A percentile compares a stretch with the other conserved stretches of the same genome.
These are phyloP conservation scores for Dactylonectria estremocensis DNA, from an alignment of 2,329 filamentous ascomycete genomes.

Conservation along the genomic window DNA sequence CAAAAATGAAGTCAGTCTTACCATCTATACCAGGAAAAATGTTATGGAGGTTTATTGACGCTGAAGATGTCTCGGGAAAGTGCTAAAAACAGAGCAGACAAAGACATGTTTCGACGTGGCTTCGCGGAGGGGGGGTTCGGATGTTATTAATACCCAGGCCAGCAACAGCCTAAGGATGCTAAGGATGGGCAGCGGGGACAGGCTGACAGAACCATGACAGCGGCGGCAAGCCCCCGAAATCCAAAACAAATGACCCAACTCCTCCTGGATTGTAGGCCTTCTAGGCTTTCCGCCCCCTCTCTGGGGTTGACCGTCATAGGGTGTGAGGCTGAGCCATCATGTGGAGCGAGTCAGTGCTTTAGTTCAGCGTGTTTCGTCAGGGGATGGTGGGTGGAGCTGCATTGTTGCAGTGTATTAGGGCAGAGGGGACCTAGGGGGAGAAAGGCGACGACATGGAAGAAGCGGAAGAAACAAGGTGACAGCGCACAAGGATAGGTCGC, in stretches of 20 bases:
- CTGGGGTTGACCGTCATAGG: constrained; percentile 23
- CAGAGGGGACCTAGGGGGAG: not conserved
- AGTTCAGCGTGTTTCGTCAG: constrained; percentile 29
- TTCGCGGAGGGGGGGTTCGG: not conserved
- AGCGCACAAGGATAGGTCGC: not conserved
- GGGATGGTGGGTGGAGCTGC: constrained; percentile 4
- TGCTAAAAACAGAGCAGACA: not conserved
- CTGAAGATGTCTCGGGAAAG: not conserved
- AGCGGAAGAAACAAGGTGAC: not conserved
- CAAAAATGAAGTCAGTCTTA: not conserved
- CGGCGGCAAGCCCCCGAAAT: constrained; percentile 2
- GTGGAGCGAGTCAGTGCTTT: constrained; percentile 27
- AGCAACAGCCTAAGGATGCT: too few relatives aligned
- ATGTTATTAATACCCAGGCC: not conserved
- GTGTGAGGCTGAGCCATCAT: constrained; percentile 25
- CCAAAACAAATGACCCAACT: constrained; percentile 15
- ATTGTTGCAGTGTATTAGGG: not conserved
- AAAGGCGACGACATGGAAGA: not conserved
- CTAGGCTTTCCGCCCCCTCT: not conserved
- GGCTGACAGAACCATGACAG: not conserved
- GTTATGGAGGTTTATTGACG: not conserved
- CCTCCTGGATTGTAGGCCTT: constrained; percentile 16
- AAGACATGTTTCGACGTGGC: not conserved
- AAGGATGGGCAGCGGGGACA: not conserved
- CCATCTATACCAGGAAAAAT: constrained; percentile 2